phyloP scores from a whole-genome alignment of 1,139 yeast species.

The Debaryomyces singareniensis region DNA sequence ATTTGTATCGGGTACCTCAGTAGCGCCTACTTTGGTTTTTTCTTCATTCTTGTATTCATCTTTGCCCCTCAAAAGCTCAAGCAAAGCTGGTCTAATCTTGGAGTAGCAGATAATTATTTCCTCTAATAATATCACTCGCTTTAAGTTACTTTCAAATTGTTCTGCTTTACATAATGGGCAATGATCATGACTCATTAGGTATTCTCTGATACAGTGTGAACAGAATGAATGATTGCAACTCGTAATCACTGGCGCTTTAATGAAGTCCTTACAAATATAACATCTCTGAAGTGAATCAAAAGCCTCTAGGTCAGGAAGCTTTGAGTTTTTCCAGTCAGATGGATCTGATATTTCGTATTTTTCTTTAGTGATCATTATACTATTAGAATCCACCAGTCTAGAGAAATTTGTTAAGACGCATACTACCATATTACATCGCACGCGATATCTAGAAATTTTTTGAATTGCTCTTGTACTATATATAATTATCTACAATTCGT shows the following conservation, averaged over 20 bases:
- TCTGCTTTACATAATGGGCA: constrained; percentile 82
- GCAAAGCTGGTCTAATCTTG: constrained; percentile 33
- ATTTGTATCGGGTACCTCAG: constrained; percentile 1
- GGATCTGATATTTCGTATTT: constrained; percentile 71
- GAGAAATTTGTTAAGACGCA: no score
- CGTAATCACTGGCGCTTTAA: constrained; percentile 78
- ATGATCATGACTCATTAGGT: constrained; percentile 48
- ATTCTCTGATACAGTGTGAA: constrained; percentile 78
- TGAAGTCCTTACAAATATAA: constrained; percentile 84
- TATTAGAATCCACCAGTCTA: no score
- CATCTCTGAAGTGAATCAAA: constrained; percentile 75
- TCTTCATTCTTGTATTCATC: background rate
- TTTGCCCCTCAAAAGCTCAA: constrained; percentile 14
- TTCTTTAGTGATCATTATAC: no score
- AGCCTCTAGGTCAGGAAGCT: constrained; percentile 49
- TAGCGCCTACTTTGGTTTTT: constrained; percentile 1
- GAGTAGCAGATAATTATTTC: constrained; percentile 59
- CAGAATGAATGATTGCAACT: constrained; percentile 90
- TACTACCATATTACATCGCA: no score
- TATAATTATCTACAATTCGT: no score
- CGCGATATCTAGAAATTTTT: no score
- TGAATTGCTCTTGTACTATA: no score
- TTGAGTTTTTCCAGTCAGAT: constrained; percentile 56
- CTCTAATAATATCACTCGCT: constrained; percentile 66
- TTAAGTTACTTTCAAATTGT: constrained; percentile 63